Conservation (phyloP, 768 basidiomycete genomes). For the Pholiota molesta region DNA sequence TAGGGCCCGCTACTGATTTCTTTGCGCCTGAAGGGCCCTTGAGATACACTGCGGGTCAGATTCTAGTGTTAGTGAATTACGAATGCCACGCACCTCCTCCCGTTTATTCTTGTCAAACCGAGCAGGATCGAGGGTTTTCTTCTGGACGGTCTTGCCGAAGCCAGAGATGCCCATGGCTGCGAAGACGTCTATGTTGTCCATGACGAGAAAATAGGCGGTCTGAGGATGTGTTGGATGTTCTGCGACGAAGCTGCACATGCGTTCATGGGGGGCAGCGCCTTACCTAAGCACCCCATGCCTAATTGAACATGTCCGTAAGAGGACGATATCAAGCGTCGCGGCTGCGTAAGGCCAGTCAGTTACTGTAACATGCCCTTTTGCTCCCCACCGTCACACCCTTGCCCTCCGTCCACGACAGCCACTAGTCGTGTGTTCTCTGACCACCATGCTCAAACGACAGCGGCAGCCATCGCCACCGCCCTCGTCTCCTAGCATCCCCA, state of each 20-base stretch:
- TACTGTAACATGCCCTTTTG: slow-evolving; percentile 6
- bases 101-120: slow-evolving; percentile 80
- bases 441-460: slow-evolving; percentile 55
- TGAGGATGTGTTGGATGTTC: not conserved
- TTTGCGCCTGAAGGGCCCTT: not conserved
- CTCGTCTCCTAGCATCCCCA: slow-evolving; percentile 26
- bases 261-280: slow-evolving; percentile 7
- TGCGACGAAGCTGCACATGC: not conserved
- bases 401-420: not conserved
- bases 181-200: slow-evolving; percentile 68
- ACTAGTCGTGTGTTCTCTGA: not conserved
- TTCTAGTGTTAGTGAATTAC: slow-evolving; percentile 5
- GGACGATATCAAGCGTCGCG: slow-evolving; percentile 3
- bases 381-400: slow-evolving; percentile 3
- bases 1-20: slow-evolving; percentile 15
- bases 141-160: slow-evolving; percentile 76
- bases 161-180: slow-evolving; percentile 84
- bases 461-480: slow-evolving; percentile 44
- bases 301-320: not conserved
- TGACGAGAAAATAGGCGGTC: slow-evolving; percentile 16
- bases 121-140: slow-evolving; percentile 71
- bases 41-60: slow-evolving; percentile 7
- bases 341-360: slow-evolving; percentile 6
- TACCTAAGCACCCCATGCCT: slow-evolving; percentile 14
- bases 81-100: slow-evolving; percentile 35